phyloP scores from a whole-genome alignment of 139 green algal species.

The Closterium sp. region DNA sequence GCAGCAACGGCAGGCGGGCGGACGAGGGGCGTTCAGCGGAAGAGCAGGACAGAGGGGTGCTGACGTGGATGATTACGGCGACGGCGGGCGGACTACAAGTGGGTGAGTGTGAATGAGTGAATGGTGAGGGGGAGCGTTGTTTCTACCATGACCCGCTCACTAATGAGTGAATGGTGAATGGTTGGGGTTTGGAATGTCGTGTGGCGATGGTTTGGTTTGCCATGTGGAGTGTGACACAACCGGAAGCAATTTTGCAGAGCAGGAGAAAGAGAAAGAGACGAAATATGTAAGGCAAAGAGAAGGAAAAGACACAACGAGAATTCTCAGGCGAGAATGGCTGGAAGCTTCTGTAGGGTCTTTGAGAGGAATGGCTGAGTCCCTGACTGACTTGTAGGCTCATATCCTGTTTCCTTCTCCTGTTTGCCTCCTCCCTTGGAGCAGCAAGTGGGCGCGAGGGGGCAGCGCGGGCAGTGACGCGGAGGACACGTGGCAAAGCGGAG shows the following conservation, averaged over 20 bases:
- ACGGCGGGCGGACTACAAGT: neutral
- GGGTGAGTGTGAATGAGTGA: neutral
- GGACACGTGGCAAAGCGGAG: neutral
- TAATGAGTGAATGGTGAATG: too few species aligned
- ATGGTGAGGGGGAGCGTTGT: too few species aligned
- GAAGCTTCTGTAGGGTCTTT: too few species aligned
- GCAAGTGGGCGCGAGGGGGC: neutral
- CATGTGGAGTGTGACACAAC: neutral
- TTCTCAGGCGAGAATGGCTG: too few species aligned
- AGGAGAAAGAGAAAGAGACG: too few species aligned
- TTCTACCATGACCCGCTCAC: too few species aligned
- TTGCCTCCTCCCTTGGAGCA: neutral
- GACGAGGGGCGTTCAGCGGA: neutral
- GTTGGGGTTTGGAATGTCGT: too few species aligned
- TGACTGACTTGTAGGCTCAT: neutral
- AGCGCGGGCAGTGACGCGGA: neutral
- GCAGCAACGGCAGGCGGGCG: neutral
- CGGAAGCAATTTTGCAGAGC: neutral
- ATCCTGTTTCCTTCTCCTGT: neutral
- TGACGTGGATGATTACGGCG: neutral
- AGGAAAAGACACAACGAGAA: neutral
- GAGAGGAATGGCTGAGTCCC: neutral
- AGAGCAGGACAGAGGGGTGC: neutral
- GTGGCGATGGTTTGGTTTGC: neutral
- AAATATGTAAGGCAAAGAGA: neutral